These are phyloP conservation scores for Tripidium arundinaceum DNA, from an alignment of 202 grass and related monocot genomes.

Conservation along the genomic window DNA sequence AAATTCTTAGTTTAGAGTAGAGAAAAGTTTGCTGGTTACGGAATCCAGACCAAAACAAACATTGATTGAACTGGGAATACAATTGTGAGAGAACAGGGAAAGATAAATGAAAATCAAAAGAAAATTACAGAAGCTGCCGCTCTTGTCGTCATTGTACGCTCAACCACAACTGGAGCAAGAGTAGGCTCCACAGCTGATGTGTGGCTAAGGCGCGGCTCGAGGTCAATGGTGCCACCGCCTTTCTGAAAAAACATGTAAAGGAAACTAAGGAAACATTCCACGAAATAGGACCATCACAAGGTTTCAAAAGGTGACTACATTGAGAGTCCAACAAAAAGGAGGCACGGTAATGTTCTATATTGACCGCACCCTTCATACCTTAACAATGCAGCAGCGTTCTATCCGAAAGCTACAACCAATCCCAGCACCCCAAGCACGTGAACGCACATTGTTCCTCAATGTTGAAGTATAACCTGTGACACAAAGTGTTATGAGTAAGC, in stretches of 20 bases:
- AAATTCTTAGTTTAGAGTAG: neutral
- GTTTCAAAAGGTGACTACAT: neutral
- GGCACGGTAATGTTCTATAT: neutral
- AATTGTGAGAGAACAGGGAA: too few relatives aligned
- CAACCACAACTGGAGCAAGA: slow-evolving; percentile 82
- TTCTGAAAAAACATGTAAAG: slow-evolving; percentile 51
- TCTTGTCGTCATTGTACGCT: slow-evolving; percentile 95
- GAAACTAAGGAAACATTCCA: slow-evolving; percentile 22
- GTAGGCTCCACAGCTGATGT: slow-evolving; percentile 97
- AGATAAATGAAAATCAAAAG: neutral
- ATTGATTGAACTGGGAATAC: neutral
- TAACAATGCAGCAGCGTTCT: slow-evolving; percentile 91
- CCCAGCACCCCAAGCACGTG: slow-evolving; percentile 94
- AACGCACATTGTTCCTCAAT: slow-evolving; percentile 92
- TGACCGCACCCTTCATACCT: slow-evolving; percentile 51
- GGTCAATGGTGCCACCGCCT: slow-evolving; percentile 82
- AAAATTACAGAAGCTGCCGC: slow-evolving; percentile 84
- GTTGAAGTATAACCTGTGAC: slow-evolving; percentile 83
- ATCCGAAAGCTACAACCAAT: slow-evolving; percentile 92
- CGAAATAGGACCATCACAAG: neutral
- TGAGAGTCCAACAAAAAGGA: neutral
- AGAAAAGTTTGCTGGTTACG: slow-evolving; percentile 7
- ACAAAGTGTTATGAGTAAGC: slow-evolving; percentile 16
- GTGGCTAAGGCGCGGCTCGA: slow-evolving; percentile 75
- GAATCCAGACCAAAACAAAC: neutral